Evolutionary conservation across 352 stramenopile species (phyloP).

Genomic region (Pythium dissimile): DNA sequence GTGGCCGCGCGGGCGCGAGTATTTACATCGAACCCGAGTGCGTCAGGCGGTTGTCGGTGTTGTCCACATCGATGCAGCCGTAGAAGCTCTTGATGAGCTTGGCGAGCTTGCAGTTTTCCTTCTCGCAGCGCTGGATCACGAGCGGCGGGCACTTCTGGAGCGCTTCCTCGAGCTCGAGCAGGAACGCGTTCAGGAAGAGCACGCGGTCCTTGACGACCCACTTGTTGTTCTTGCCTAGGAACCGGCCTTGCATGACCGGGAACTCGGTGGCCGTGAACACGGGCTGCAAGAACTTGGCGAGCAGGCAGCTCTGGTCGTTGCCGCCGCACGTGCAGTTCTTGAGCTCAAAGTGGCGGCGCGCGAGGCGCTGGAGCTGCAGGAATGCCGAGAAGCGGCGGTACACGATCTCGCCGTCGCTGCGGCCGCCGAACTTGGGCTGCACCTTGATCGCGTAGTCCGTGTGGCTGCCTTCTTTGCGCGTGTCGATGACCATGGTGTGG

Average conservation of each 20-base stretch:
- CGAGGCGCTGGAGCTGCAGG: slow-evolving; percentile 75
- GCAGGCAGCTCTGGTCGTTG: slow-evolving; percentile 57
- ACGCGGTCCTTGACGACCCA: slow-evolving; percentile 36
- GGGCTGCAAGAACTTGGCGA: slow-evolving; percentile 58
- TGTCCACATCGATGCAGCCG: slow-evolving; percentile 46
- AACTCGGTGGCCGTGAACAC: slow-evolving; percentile 76
- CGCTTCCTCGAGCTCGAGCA: slow-evolving; percentile 31
- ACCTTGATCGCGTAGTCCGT: slow-evolving; percentile 84
- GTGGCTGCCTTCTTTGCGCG: slow-evolving; percentile 70
- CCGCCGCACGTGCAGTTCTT: slow-evolving; percentile 52
- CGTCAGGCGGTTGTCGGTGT: slow-evolving; percentile 17
- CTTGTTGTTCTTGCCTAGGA: slow-evolving; percentile 83
- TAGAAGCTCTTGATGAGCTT: slow-evolving; percentile 32
- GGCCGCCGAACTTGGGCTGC: slow-evolving; percentile 53
- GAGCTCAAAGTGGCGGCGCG: slow-evolving; percentile 63
- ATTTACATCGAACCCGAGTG: slow-evolving; percentile 51
- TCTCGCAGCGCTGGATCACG: slow-evolving; percentile 31
- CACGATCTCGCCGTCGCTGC: slow-evolving; percentile 64
- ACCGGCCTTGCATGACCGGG: slow-evolving; percentile 64
- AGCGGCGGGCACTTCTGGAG: slow-evolving; percentile 32
- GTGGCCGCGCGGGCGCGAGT: not conserved
- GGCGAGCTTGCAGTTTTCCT: slow-evolving; percentile 26
- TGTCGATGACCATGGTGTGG: slow-evolving; percentile 58
- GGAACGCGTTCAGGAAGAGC: slow-evolving; percentile 35
- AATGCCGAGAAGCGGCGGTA: slow-evolving; percentile 85